Percentiles rank a stretch among this genome's conserved stretches.
phyloP scores from a whole-genome alignment of 1,139 yeast species.

The Kurtzmaniella natalensis region DNA sequence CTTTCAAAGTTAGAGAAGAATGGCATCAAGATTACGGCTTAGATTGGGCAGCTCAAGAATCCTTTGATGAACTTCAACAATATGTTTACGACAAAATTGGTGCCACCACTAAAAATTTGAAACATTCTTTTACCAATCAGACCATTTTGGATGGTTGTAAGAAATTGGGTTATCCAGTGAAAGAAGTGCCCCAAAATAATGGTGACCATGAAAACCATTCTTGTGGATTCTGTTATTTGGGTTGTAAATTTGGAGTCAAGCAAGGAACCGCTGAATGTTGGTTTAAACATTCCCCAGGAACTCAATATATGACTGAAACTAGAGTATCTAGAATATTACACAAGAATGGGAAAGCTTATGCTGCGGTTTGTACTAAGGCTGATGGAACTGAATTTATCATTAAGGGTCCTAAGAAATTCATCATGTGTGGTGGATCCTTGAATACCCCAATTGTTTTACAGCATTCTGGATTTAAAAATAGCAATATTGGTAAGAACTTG shows the following conservation, averaged over 20 bases:
- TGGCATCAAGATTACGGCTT: slow-evolving; percentile 49
- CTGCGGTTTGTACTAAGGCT: slow-evolving; percentile 32
- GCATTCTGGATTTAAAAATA: slow-evolving; percentile 51
- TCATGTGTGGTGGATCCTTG: slow-evolving; percentile 49
- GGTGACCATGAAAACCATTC: slow-evolving; percentile 44
- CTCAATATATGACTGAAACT: slow-evolving; percentile 47
- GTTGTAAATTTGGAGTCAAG: slow-evolving; percentile 53
- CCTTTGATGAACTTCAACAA: slow-evolving; percentile 44
- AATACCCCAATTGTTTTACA: slow-evolving; percentile 49
- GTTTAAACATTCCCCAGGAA: slow-evolving; percentile 52
- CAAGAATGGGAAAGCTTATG: slow-evolving; percentile 40
- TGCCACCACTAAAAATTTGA: slow-evolving; percentile 34
- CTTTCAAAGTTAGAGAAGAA: slow-evolving; percentile 50
- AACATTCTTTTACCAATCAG: slow-evolving; percentile 48
- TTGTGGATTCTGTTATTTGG: slow-evolving; percentile 51
- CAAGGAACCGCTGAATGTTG: slow-evolving; percentile 52
- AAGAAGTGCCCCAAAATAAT: slow-evolving; percentile 45
- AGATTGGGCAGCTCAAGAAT: slow-evolving; percentile 45
- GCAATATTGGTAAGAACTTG: slow-evolving; percentile 50
- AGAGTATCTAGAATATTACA: slow-evolving; percentile 38
- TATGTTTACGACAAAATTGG: slow-evolving; percentile 52
- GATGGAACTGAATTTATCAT: slow-evolving; percentile 29
- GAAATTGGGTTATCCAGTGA: slow-evolving; percentile 43
- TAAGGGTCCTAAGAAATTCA: slow-evolving; percentile 43
- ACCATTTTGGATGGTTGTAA: slow-evolving; percentile 43